A percentile compares a stretch with the other conserved stretches of the same genome.
phyloP scores from a whole-genome alignment of 73 alveolate species.

The Urostyla sp. region DNA sequence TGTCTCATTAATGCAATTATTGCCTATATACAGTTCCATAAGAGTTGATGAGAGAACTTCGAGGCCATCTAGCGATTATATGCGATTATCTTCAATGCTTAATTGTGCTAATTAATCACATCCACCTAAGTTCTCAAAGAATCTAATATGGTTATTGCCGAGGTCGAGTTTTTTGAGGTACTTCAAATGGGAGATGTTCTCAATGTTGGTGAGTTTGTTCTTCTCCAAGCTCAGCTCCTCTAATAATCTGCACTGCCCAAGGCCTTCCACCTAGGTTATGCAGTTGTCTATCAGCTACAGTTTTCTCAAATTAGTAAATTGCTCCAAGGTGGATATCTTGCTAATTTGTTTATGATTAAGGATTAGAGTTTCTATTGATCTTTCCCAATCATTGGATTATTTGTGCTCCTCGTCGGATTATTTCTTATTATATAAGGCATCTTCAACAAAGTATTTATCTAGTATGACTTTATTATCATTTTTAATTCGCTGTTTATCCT shows the following conservation, averaged over 20 bases:
- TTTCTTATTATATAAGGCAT: slow-evolving; percentile 21
- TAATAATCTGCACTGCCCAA: slow-evolving; percentile 77
- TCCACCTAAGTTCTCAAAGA: slow-evolving; percentile 83
- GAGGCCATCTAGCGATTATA: slow-evolving; percentile 86
- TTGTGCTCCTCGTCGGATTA: neutral
- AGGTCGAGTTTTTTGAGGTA: slow-evolving; percentile 88
- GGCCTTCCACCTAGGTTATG: slow-evolving; percentile 86
- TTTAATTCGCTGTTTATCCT: slow-evolving; percentile 61
- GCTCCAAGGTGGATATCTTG: slow-evolving; percentile 69
- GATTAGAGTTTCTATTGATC: slow-evolving; percentile 59
- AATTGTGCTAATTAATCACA: slow-evolving; percentile 86
- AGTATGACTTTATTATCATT: slow-evolving; percentile 25
- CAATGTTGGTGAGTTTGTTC: slow-evolving; percentile 83
- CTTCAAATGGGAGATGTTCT: slow-evolving; percentile 74
- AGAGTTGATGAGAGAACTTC: slow-evolving; percentile 76
- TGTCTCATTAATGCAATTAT: slow-evolving; percentile 81
- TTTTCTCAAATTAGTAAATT: slow-evolving; percentile 67
- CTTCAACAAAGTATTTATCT: slow-evolving; percentile 29
- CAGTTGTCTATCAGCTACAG: slow-evolving; percentile 87
- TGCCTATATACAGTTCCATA: slow-evolving; percentile 96
- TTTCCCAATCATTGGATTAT: slow-evolving; percentile 68
- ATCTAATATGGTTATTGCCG: slow-evolving; percentile 82
- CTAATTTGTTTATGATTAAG: slow-evolving; percentile 72
- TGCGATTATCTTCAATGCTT: slow-evolving; percentile 93
- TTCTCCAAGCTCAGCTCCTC: slow-evolving; percentile 94